Evolutionary conservation across 2,329 filamentous ascomycete species (phyloP), one percentile per base, ranked within the genome.

Genomic region (Penicillium sp.): DNA sequence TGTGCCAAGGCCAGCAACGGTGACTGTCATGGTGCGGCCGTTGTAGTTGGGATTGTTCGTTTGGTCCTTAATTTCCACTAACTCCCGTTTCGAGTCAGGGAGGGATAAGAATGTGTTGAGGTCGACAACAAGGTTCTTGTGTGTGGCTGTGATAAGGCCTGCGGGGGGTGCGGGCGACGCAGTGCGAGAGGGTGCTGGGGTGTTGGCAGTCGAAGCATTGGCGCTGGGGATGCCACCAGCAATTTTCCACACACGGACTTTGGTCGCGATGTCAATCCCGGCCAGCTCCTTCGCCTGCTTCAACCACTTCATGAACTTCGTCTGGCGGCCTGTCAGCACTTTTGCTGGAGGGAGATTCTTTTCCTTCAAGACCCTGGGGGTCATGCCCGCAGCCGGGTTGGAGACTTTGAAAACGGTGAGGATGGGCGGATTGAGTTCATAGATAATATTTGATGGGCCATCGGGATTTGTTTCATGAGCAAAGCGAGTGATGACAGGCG

Each of bases 371-470:
- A 81, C 76, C 66, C 87, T 83, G 37, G 85, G 78, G 1, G 84
- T 82, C 62, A 81, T 87, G 51, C 81, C 76, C 19, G 82, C 78
- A 3, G 84, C 84, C 9, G 75, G 72, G 64, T 81, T 81, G 71
- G 87, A 88, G 1, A 98, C 80, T 64, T 93, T 91, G 69, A 96
- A 87, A 58, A 98, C 81, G 1, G 87, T 91, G 72, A 97, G 90
- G 44, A 96, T 82, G 0, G 91, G 91, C 4, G 93, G 95, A 67
- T 92, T 86, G 42, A 91, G 81, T 75, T 98, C 95, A 72, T 89
- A 96, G 66, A 89, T 80, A 47, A 96, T 77, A 62, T 96, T 91
- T 6, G 54, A 37, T 7, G 39, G 69, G 2, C 81, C 82, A 42
- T 84, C 82, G 1, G 81, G 79, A 29, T 68, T 76, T 26, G 89